Evolutionary conservation across 257 asterid genomes (phyloP).

Genomic region (Penstemon eatonii): DNA sequence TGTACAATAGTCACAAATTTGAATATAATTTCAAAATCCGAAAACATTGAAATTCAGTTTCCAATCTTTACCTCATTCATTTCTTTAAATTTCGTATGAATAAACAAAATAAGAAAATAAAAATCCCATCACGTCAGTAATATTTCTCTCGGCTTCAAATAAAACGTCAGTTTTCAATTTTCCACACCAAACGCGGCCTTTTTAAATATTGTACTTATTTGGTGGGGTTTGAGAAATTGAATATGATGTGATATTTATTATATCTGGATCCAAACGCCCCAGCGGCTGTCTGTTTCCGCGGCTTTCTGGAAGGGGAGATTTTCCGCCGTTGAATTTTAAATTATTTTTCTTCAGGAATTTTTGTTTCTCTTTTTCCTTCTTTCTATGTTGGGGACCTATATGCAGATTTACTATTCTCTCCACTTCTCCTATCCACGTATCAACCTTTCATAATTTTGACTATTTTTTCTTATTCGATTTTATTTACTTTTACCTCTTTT

Average conservation of each 20-base stretch:
- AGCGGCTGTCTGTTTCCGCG: conserved; percentile 73
- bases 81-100: no score
- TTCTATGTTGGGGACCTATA: conserved; percentile 14
- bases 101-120: no score
- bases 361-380: conserved; percentile 21
- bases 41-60: neutral
- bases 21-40: neutral
- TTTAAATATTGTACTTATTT: neutral
- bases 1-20: no score
- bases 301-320: conserved; percentile 32
- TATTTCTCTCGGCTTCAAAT: no score
- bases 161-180: neutral
- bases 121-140: no score
- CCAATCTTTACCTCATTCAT: neutral
- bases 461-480: no score
- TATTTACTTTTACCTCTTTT: no score
- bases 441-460: no score
- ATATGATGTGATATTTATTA: conserved; percentile 34
- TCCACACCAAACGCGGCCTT: conserved; percentile 33
- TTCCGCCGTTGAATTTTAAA: conserved; percentile 41
- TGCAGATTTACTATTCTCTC: neutral
- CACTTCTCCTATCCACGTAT: no score
- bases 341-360: conserved; percentile 16
- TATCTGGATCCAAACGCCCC: conserved; percentile 60
- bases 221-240: conserved; percentile 1